Percentiles rank a stretch among this genome's conserved stretches.
Evolutionary conservation across 1,139 yeast genomes (phyloP).

Genomic region (Blastobotrys illinoisensis): DNA sequence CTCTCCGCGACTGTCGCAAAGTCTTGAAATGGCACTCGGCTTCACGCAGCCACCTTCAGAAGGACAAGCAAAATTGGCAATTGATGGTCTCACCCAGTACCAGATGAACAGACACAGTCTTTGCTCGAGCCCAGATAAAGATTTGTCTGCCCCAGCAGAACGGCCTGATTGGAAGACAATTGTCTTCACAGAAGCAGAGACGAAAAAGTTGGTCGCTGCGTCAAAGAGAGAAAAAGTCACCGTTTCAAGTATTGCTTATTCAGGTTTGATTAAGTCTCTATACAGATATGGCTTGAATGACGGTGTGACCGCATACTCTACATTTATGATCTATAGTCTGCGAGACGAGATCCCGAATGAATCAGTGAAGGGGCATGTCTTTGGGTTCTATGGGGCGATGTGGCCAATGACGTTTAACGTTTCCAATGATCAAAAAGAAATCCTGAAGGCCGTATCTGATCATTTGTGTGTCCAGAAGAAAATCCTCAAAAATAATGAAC

Average conservation of each 20-base stretch:
- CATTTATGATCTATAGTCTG: conserved; percentile 3
- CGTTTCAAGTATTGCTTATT: conserved; percentile 5
- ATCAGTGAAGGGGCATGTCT: conserved; percentile 1
- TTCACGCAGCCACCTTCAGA: background rate
- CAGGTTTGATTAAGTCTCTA: conserved; percentile 4
- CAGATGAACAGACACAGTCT: background rate
- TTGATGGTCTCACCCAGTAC: conserved; percentile 1
- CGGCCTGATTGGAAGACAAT: background rate
- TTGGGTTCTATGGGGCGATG: conserved; percentile 9
- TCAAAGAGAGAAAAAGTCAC: conserved; percentile 4
- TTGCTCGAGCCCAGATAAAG: background rate
- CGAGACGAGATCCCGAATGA: conserved; percentile 2
- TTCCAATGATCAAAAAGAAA: background rate
- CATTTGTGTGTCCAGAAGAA: background rate
- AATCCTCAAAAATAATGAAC: background rate
- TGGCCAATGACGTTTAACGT: conserved; percentile 9
- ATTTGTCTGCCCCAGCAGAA: background rate
- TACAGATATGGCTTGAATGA: background rate
- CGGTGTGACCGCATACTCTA: conserved; percentile 1
- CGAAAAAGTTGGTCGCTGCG: conserved; percentile 1
- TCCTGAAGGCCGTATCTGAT: background rate
- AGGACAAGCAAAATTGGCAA: background rate
- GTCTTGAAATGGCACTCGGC: conserved; percentile 4
- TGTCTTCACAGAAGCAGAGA: conserved; percentile 6
- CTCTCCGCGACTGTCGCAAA: conserved; percentile 1